Percentiles rank a stretch among this genome's conserved stretches.
Conservation (phyloP, 441 rosid species). For the Capsella rubella region DNA sequence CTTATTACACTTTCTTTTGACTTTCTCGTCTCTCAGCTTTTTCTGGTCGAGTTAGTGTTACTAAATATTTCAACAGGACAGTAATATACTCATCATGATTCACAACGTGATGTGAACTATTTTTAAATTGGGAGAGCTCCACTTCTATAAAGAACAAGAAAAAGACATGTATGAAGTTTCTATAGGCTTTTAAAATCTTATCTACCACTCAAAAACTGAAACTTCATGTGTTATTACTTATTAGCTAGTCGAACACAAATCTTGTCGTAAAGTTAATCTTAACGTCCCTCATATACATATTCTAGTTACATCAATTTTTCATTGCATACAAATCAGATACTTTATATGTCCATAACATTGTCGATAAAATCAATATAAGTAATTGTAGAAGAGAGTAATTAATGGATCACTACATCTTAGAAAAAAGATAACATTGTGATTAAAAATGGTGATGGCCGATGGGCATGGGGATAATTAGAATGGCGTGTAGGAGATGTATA, state of each 20-base stretch:
- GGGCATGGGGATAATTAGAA: conserved; percentile 41
- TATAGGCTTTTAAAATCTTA: background rate
- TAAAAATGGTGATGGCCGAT: conserved; percentile 26
- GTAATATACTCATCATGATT: background rate
- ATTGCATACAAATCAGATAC: background rate
- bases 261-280: background rate
- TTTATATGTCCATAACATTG: background rate
- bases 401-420: conserved; percentile 11
- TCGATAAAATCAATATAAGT: background rate
- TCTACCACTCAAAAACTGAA: background rate
- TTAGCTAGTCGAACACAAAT: background rate
- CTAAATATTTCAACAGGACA: conserved; percentile 5
- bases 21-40: conserved; percentile 1
- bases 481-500: conserved; percentile 50
- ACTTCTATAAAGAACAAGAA: background rate
- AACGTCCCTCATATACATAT: background rate
- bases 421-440: conserved; percentile 9
- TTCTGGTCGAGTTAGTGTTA: conserved; percentile 13
- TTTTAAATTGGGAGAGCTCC: background rate
- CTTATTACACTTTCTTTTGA: conserved; percentile 27
- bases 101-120: background rate
- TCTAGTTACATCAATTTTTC: background rate
- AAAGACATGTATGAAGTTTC: background rate
- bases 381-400: background rate
- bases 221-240: background rate